These are phyloP conservation scores for Arachnopeziza araneosa DNA, from an alignment of 2,329 filamentous ascomycete species.

Conservation along the genomic window DNA sequence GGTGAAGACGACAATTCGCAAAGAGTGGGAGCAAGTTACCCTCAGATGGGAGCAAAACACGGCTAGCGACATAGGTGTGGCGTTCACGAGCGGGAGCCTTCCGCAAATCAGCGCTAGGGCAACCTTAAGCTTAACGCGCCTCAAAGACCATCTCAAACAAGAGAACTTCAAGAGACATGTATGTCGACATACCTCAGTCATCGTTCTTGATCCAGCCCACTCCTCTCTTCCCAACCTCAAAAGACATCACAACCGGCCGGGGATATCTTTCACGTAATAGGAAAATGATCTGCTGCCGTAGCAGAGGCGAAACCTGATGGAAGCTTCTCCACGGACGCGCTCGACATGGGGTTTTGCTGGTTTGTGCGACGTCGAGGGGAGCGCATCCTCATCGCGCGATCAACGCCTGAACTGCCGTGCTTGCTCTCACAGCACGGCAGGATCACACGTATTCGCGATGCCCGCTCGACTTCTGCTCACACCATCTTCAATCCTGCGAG, in stretches of 20 bases:
- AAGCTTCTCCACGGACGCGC: neutral
- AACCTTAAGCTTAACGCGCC: neutral
- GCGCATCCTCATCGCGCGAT: neutral
- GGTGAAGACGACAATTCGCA: too few relatives aligned
- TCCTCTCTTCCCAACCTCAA: too few relatives aligned
- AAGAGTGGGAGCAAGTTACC: too few relatives aligned
- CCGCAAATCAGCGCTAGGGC: neutral
- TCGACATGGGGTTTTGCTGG: neutral
- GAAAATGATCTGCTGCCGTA: too few relatives aligned
- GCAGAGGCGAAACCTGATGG: too few relatives aligned
- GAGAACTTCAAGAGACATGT: neutral
- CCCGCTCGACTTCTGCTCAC: neutral
- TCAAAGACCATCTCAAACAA: neutral
- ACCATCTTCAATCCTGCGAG: neutral
- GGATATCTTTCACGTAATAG: too few relatives aligned
- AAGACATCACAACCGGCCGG: too few relatives aligned
- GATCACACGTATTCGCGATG: neutral
- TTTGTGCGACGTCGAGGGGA: neutral
- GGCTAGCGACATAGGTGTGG: too few relatives aligned
- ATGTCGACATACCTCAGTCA: neutral
- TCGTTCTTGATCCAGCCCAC: neutral
- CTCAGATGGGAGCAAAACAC: too few relatives aligned
- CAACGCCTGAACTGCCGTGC: neutral
- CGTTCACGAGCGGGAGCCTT: too few relatives aligned
- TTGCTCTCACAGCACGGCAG: neutral